Percentiles rank a stretch among this genome's conserved stretches.
phyloP scores from a whole-genome alignment of 345 rosid genomes.

The Anacardium occidentale region DNA sequence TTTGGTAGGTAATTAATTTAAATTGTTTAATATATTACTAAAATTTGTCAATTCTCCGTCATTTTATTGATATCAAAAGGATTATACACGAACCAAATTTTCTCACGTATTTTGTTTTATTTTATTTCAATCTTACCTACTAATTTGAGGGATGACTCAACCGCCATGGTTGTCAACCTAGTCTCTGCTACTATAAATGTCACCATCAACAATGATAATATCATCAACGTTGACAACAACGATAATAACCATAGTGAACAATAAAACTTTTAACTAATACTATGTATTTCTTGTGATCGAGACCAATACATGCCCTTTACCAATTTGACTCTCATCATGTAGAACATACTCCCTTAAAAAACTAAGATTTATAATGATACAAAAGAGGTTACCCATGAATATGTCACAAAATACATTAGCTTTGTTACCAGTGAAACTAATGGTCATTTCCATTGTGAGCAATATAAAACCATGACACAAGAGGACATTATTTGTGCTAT shows the following conservation, averaged over 20 bases:
- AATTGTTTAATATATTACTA: too few relatives aligned
- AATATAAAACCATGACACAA: conserved; percentile 65
- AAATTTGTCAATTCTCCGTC: too few relatives aligned
- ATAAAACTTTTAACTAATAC: too few relatives aligned
- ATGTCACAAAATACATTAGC: conserved; percentile 69
- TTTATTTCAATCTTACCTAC: neutral
- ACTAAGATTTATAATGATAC: conserved; percentile 76
- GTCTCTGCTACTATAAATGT: neutral
- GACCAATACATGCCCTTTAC: conserved; percentile 76
- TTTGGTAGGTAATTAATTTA: too few relatives aligned
- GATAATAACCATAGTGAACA: neutral
- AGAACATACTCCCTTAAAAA: conserved; percentile 47
- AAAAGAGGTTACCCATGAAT: conserved; percentile 68
- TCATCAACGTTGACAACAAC: conserved; percentile 3
- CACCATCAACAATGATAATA: neutral
- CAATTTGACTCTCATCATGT: conserved; percentile 69
- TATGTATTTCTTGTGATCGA: conserved; percentile 44
- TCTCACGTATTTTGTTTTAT: neutral
- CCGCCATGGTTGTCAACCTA: neutral
- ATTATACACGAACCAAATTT: neutral
- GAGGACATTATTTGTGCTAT: conserved; percentile 70
- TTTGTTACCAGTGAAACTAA: conserved; percentile 75
- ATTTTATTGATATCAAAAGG: neutral
- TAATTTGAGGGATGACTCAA: neutral
- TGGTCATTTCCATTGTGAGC: conserved; percentile 68